phyloP scores from a whole-genome alignment of 2,329 filamentous ascomycete genomes.

The Ceratocystis cubensis region DNA sequence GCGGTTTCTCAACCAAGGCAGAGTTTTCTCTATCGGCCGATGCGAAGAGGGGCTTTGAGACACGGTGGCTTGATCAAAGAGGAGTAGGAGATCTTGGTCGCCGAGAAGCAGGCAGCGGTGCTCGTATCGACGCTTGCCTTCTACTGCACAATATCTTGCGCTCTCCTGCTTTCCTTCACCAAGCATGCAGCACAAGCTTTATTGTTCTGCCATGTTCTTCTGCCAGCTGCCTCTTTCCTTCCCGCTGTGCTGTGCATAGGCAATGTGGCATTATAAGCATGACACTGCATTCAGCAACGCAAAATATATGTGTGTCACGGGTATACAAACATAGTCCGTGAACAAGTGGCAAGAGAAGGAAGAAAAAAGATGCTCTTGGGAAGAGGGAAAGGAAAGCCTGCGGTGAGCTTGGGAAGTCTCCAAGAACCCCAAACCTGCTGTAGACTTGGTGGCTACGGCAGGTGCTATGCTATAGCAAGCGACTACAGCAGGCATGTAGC shows the following conservation, averaged over 20 bases:
- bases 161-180: neutral
- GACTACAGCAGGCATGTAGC: too few relatives aligned
- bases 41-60: neutral
- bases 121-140: neutral
- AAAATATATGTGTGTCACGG: neutral
- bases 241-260: conserved; percentile 4
- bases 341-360: neutral
- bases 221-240: conserved; percentile 3
- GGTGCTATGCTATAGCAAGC: too few relatives aligned
- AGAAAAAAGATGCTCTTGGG: neutral
- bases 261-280: conserved; percentile 4
- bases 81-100: neutral
- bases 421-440: neutral
- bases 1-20: neutral
- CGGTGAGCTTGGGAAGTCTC: neutral
- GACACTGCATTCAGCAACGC: conserved; percentile 6
- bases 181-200: neutral
- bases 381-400: too few relatives aligned
- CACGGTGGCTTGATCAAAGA: conserved; percentile 8
- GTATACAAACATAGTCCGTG: neutral
- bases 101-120: too few relatives aligned
- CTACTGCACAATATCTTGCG: neutral
- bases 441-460: neutral
- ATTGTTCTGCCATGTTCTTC: neutral
- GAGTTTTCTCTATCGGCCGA: conserved; percentile 4